A percentile compares a stretch with the other conserved stretches of the same genome.
These are phyloP conservation scores for Pseudogymnoascus sp. DNA, from an alignment of 2,329 filamentous ascomycete genomes.

Conservation along the genomic window DNA sequence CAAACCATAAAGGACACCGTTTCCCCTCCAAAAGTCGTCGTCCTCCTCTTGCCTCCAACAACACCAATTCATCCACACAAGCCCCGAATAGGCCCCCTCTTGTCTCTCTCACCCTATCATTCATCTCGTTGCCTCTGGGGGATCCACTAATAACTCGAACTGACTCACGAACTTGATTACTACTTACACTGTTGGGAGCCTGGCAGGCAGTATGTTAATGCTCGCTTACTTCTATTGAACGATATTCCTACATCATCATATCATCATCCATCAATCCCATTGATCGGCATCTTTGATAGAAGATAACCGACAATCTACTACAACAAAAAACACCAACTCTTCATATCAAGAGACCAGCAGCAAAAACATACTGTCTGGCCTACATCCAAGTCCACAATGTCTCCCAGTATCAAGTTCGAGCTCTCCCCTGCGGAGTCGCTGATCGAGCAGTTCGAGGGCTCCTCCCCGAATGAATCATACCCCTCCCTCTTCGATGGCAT, in stretches of 20 bases:
- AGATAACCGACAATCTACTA: not conserved
- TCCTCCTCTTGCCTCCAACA: not conserved
- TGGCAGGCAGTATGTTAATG: constrained; percentile 3
- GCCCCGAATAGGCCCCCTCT: not conserved
- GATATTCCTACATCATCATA: not conserved
- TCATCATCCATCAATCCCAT: not conserved
- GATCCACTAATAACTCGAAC: not conserved
- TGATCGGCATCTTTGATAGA: not conserved
- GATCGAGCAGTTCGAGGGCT: not conserved
- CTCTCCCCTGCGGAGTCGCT: not conserved
- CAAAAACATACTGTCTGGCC: not conserved
- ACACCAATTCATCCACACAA: not conserved
- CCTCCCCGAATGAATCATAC: constrained; percentile 16
- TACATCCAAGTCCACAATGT: not conserved
- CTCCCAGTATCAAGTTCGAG: not conserved
- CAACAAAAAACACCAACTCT: not conserved
- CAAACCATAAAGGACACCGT: not conserved
- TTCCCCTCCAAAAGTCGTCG: not conserved
- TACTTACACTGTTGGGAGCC: not conserved
- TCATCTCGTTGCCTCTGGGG: not conserved
- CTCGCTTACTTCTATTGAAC: not conserved
- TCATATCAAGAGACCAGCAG: not conserved
- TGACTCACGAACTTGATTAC: not conserved
- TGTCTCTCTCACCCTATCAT: not conserved
- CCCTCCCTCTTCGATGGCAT: constrained; percentile 26